phyloP scores from a whole-genome alignment of 805 yeast genomes.

The Metahyphopichia silvanorum region DNA sequence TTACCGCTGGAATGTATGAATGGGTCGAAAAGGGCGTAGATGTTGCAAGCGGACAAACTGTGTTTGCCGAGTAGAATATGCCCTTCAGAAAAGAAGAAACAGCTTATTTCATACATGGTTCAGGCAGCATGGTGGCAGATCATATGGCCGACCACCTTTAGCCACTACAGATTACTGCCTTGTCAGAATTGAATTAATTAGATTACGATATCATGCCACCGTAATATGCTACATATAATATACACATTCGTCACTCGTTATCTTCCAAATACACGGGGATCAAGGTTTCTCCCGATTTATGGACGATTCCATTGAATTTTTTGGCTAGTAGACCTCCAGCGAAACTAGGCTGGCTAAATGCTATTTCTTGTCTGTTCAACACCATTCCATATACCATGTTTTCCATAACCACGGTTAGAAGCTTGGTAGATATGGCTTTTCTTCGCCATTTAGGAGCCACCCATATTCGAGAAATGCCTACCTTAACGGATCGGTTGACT shows the following conservation, averaged over 20 bases:
- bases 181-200: too few species aligned
- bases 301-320: slow-evolving; percentile 52
- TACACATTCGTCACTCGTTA: too few species aligned
- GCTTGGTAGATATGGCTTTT: slow-evolving; percentile 44
- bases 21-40: slow-evolving; percentile 29
- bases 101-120: too few species aligned
- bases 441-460: slow-evolving; percentile 46
- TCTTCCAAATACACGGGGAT: slow-evolving; percentile 47
- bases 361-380: slow-evolving; percentile 44
- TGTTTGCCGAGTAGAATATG: slow-evolving; percentile 18
- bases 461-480: slow-evolving; percentile 44
- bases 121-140: too few species aligned
- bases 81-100: too few species aligned
- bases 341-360: slow-evolving; percentile 72
- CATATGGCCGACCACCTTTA: too few species aligned
- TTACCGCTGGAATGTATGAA: slow-evolving; percentile 37
- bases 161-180: too few species aligned
- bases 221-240: too few species aligned
- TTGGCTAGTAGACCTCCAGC: slow-evolving; percentile 60
- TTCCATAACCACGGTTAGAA: slow-evolving; percentile 43
- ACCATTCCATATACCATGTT: slow-evolving; percentile 49
- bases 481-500: slow-evolving; percentile 25
- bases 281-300: slow-evolving; percentile 48
- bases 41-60: slow-evolving; percentile 28
- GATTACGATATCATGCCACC: too few species aligned